phyloP scores from a whole-genome alignment of 2,329 filamentous ascomycete species.

The Ascosphaera aggregata region DNA sequence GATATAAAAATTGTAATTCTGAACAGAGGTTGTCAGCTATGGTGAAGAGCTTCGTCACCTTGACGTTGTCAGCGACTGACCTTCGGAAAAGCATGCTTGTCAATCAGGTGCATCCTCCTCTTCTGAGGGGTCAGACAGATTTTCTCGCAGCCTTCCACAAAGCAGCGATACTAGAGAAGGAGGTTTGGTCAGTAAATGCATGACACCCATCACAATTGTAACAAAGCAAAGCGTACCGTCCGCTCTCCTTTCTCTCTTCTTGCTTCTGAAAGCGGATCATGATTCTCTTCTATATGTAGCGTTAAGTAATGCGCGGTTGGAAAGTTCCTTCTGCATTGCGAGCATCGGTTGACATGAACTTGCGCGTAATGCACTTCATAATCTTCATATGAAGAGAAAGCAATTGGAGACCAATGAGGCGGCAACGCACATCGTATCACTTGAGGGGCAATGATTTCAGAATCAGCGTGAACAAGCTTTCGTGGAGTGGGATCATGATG shows the following conservation, averaged over 20 bases:
- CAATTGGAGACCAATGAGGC: slow-evolving; percentile 46
- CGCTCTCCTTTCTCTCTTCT: slow-evolving; percentile 61
- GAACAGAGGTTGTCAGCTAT: background rate
- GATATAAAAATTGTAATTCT: slow-evolving; percentile 68
- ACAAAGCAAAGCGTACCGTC: slow-evolving; percentile 29
- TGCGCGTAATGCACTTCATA: slow-evolving; percentile 76
- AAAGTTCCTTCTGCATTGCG: slow-evolving; percentile 68
- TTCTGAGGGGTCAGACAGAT: slow-evolving; percentile 69
- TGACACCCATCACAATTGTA: background rate
- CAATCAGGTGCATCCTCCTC: slow-evolving; percentile 66
- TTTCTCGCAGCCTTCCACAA: slow-evolving; percentile 69
- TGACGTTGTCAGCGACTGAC: slow-evolving; percentile 10
- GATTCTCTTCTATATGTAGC: slow-evolving; percentile 75
- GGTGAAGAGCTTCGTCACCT: background rate
- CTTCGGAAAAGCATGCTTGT: slow-evolving; percentile 80
- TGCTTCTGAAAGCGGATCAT: slow-evolving; percentile 56
- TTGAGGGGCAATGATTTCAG: too few species aligned
- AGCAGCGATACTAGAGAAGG: slow-evolving; percentile 49
- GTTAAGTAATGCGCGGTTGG: slow-evolving; percentile 59
- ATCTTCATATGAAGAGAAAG: slow-evolving; percentile 51
- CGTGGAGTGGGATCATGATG: too few species aligned
- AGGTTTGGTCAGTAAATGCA: background rate
- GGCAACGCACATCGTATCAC: slow-evolving; percentile 64
- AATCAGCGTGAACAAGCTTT: too few species aligned
- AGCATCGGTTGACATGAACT: slow-evolving; percentile 61